Evolutionary conservation across 202 grass and related monocot genomes (phyloP).

Genomic region (Hordeum pubiflorum): DNA sequence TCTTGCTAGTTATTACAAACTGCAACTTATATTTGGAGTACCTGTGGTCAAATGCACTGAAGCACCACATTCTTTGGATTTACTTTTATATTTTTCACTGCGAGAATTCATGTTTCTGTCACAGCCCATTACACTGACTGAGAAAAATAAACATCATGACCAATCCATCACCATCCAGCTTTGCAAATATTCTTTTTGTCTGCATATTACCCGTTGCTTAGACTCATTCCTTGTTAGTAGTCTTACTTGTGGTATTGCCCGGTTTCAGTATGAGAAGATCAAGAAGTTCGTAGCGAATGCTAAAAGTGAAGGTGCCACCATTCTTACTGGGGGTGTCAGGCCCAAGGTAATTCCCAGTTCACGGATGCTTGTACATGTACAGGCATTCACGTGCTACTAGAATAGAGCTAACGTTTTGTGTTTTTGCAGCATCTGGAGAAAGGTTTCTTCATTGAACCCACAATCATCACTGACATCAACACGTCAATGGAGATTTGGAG

Average conservation of each 20-base stretch:
- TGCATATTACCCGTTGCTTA: neutral
- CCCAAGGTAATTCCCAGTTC: slow-evolving; percentile 46
- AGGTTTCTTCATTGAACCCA: slow-evolving; percentile 85
- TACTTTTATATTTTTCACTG: neutral
- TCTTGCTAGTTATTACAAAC: neutral
- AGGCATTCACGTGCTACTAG: neutral
- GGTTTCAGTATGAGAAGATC: slow-evolving; percentile 84
- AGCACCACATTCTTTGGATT: neutral
- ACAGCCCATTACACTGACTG: neutral
- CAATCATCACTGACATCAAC: slow-evolving; percentile 75
- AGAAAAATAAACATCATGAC: neutral
- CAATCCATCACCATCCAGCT: neutral
- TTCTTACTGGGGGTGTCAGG: slow-evolving; percentile 73
- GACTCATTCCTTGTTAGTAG: neutral
- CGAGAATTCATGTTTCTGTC: neutral
- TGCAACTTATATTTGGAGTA: neutral
- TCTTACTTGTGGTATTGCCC: slow-evolving; percentile 22
- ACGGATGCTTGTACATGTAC: neutral
- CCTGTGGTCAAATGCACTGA: neutral
- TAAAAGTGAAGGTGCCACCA: slow-evolving; percentile 77
- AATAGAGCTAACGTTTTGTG: slow-evolving; percentile 25
- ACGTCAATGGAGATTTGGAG: slow-evolving; percentile 99
- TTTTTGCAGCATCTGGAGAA: slow-evolving; percentile 81
- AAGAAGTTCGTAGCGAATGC: slow-evolving; percentile 71
- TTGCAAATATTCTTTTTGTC: neutral